Conservation (phyloP, 2,329 filamentous ascomycete genomes). For the Venturiaceae sp. region DNA sequence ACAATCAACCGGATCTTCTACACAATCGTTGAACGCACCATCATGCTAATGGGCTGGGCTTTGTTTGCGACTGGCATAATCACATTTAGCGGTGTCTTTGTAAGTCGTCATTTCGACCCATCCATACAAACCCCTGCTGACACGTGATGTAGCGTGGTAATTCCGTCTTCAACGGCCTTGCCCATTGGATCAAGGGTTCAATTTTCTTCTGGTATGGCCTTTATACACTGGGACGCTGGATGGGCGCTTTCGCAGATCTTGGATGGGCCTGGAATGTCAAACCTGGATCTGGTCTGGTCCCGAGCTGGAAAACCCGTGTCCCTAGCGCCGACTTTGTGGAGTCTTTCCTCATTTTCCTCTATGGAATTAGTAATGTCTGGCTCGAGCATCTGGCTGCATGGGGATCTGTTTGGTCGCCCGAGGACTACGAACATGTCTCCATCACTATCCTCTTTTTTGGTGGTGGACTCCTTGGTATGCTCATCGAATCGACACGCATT, state of each 20-base stretch:
- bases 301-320: conserved; percentile 50
- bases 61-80: conserved; percentile 5
- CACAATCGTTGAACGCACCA: conserved; percentile 61
- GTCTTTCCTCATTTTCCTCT: conserved; percentile 81
- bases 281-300: conserved; percentile 46
- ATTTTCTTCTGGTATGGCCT: conserved; percentile 93
- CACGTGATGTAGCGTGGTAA: conserved; percentile 45
- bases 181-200: conserved; percentile 89
- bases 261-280: conserved; percentile 95
- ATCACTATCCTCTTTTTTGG: conserved; percentile 93
- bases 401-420: conserved; percentile 61
- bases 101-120: neutral
- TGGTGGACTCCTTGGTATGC: conserved; percentile 78
- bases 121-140: neutral
- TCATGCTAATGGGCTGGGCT: conserved; percentile 52
- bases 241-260: conserved; percentile 79
- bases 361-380: conserved; percentile 84
- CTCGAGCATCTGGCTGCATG: conserved; percentile 74
- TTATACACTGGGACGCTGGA: conserved; percentile 78
- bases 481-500: conserved; percentile 61
- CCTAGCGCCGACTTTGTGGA: conserved; percentile 84
- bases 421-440: conserved; percentile 83
- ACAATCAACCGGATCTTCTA: conserved; percentile 51
- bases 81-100: conserved; percentile 10
- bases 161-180: conserved; percentile 71